phyloP scores from a whole-genome alignment of 106 monocot genomes.

The Allium fistulosum region DNA sequence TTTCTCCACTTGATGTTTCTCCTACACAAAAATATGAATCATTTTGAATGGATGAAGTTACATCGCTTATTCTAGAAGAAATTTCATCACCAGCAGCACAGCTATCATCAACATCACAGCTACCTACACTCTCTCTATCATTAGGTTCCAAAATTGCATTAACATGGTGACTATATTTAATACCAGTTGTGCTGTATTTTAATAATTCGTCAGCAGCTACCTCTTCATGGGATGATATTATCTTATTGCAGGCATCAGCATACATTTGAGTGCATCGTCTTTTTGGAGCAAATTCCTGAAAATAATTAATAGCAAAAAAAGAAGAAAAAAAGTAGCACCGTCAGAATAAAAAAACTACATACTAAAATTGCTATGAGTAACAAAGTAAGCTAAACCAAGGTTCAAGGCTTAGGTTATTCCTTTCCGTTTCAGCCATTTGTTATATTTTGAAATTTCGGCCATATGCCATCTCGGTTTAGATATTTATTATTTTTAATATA shows the following conservation, averaged over 20 bases:
- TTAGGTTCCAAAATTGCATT: neutral
- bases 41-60: conserved; percentile 1
- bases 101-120: conserved; percentile 13
- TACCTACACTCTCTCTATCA: conserved; percentile 12
- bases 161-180: conserved; percentile 2
- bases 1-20: conserved; percentile 7
- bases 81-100: neutral
- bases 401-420: no score
- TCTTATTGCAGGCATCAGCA: no score
- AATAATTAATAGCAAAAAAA: no score
- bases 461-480: neutral
- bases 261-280: no score
- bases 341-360: no score
- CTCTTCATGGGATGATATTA: conserved; percentile 19
- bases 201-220: conserved; percentile 38
- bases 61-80: neutral
- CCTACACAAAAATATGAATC: neutral
- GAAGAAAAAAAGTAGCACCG: no score
- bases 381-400: no score
- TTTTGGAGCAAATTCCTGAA: no score
- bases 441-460: no score
- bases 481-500: no score
- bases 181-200: conserved; percentile 12
- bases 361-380: no score
- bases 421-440: no score